A percentile compares a stretch with the other conserved stretches of the same genome.
Conservation (phyloP, 1,284 basidiomycete genomes). For the Sphaerobolus stellatus region DNA sequence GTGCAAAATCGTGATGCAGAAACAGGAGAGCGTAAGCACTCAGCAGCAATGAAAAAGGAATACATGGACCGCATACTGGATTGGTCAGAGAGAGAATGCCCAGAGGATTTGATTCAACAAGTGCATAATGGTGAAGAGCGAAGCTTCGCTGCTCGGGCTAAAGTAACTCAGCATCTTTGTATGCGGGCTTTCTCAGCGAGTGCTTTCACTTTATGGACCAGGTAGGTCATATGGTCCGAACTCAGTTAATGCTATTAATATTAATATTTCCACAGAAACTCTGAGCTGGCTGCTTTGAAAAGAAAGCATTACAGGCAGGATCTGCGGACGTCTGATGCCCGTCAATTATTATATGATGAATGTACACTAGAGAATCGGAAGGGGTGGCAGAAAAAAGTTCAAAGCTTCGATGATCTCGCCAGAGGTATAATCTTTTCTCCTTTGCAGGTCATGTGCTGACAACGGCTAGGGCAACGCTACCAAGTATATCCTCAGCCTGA, state of each 20-base stretch:
- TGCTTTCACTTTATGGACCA: conserved; percentile 18
- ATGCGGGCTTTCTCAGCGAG: background rate
- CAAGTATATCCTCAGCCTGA: conserved; percentile 29
- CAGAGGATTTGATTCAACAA: background rate
- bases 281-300: conserved; percentile 25
- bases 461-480: conserved; percentile 22
- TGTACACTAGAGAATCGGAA: background rate
- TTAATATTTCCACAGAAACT: conserved; percentile 21
- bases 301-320: conserved; percentile 21
- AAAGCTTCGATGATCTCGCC: too few species aligned
- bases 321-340: background rate
- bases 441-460: background rate
- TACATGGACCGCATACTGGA: conserved; percentile 27
- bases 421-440: too few species aligned
- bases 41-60: conserved; percentile 30
- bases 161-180: background rate
- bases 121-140: background rate
- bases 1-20: conserved; percentile 20
- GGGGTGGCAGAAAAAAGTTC: background rate
- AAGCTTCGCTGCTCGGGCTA: background rate
- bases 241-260: background rate
- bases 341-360: background rate
- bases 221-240: conserved; percentile 12
- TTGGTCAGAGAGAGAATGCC: conserved; percentile 26
- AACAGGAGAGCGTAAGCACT: conserved; percentile 25